Conservation (phyloP, 805 yeast genomes). For the Teunomyces kruisii region DNA sequence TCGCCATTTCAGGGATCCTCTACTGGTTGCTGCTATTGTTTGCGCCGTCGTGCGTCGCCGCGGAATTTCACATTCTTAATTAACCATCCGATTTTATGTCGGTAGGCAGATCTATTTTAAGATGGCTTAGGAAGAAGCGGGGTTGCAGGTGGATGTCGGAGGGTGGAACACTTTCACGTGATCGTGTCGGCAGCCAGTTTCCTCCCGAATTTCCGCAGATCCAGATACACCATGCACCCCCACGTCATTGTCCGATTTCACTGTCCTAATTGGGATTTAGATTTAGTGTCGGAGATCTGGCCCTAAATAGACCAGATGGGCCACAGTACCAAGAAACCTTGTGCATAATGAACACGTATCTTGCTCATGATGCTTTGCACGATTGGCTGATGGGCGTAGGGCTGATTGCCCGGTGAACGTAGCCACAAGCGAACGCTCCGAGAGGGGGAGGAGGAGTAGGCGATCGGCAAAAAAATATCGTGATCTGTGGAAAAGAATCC, state of each 20-base stretch:
- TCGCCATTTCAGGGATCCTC: no score
- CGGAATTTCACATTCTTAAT: no score
- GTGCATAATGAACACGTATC: background rate
- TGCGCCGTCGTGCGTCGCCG: no score
- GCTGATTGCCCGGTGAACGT: no score
- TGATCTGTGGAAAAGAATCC: background rate
- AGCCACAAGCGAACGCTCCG: no score
- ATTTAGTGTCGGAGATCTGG: background rate
- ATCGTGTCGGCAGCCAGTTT: background rate
- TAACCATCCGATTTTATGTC: no score
- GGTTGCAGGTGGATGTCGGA: no score
- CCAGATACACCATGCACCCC: background rate
- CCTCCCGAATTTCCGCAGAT: constrained; percentile 1
- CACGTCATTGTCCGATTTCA: constrained; percentile 1
- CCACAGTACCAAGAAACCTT: background rate
- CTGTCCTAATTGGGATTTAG: background rate
- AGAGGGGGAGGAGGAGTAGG: background rate
- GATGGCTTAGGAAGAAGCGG: no score
- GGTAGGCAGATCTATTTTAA: no score
- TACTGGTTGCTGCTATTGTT: no score
- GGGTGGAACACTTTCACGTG: background rate
- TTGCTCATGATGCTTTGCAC: no score
- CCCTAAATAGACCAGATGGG: background rate
- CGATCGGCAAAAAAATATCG: background rate
- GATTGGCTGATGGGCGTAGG: no score